Percentiles rank a stretch among this genome's conserved stretches.
phyloP scores from a whole-genome alignment of 352 stramenopile genomes.

The Phytophthora foliorum region DNA sequence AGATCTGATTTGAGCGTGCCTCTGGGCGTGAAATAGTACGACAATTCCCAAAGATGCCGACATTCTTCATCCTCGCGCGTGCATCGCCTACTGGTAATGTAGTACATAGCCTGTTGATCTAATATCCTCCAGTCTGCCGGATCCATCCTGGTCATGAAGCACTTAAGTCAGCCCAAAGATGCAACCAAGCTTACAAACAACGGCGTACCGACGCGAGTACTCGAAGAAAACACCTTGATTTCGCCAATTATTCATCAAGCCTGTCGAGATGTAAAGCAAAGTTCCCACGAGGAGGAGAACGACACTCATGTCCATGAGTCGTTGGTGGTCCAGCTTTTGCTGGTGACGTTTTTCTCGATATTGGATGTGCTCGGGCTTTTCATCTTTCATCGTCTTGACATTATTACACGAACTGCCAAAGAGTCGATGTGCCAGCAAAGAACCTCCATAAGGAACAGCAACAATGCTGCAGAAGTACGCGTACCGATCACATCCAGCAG shows the following conservation, averaged over 20 bases:
- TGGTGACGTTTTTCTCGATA: slow-evolving; percentile 7
- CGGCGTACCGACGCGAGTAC: slow-evolving; percentile 40
- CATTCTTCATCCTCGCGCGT: slow-evolving; percentile 22
- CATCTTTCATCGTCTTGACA: background rate
- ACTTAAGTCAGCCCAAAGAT: background rate
- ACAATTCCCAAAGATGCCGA: slow-evolving; percentile 26
- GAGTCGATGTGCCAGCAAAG: slow-evolving; percentile 21
- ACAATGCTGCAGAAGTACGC: slow-evolving; percentile 66
- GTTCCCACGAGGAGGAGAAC: slow-evolving; percentile 18
- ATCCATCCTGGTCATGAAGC: slow-evolving; percentile 43
- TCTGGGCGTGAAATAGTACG: slow-evolving; percentile 35
- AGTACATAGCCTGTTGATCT: slow-evolving; percentile 35
- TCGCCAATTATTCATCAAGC: slow-evolving; percentile 44
- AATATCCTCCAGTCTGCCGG: slow-evolving; percentile 67
- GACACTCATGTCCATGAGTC: background rate
- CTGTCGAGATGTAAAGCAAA: slow-evolving; percentile 36
- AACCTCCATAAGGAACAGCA: slow-evolving; percentile 50
- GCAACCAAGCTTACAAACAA: background rate
- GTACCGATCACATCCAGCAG: slow-evolving; percentile 65
- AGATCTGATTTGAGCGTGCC: slow-evolving; percentile 43
- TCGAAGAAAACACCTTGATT: slow-evolving; percentile 47
- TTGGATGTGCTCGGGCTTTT: slow-evolving; percentile 6
- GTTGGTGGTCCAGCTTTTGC: slow-evolving; percentile 6
- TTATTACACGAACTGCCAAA: slow-evolving; percentile 9
- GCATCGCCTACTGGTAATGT: slow-evolving; percentile 15